These are phyloP conservation scores for Cordyceps cateniannulata DNA, from an alignment of 2,329 filamentous ascomycete species.

Conservation along the genomic window DNA sequence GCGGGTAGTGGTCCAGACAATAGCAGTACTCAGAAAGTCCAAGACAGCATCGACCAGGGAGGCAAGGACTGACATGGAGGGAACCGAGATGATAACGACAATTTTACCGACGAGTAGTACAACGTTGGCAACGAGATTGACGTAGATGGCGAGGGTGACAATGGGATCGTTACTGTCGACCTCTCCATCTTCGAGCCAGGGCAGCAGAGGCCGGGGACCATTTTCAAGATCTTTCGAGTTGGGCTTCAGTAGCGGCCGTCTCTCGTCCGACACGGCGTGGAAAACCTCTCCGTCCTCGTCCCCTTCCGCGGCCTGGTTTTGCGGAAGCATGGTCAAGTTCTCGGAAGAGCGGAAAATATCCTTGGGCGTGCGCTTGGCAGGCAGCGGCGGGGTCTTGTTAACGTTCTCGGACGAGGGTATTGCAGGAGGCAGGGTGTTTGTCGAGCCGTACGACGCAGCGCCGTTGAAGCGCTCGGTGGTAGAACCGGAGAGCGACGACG, in stretches of 20 bases:
- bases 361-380: conserved; percentile 74
- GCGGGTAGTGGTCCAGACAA: conserved; percentile 72
- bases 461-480: conserved; percentile 21
- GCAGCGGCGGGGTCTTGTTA: conserved; percentile 21
- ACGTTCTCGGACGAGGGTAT: conserved; percentile 9
- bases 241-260: conserved; percentile 22
- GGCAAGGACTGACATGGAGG: conserved; percentile 74
- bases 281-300: conserved; percentile 37
- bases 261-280: conserved; percentile 24
- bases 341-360: conserved; percentile 77
- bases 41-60: conserved; percentile 73
- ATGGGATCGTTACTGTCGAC: conserved; percentile 67
- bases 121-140: conserved; percentile 75
- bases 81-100: conserved; percentile 68
- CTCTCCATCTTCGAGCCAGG: conserved; percentile 65
- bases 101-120: conserved; percentile 71
- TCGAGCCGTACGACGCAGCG: conserved; percentile 25
- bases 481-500: conserved; percentile 23
- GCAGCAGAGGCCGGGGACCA: conserved; percentile 43
- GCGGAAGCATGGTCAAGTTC: conserved; percentile 55
- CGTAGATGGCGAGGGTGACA: conserved; percentile 80
- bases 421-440: conserved; percentile 16
- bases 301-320: conserved; percentile 33
- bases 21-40: conserved; percentile 75
- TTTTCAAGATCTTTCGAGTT: conserved; percentile 25